These are phyloP conservation scores for Rubroshorea leprosula DNA, from an alignment of 345 rosid genomes.

Conservation along the genomic window DNA sequence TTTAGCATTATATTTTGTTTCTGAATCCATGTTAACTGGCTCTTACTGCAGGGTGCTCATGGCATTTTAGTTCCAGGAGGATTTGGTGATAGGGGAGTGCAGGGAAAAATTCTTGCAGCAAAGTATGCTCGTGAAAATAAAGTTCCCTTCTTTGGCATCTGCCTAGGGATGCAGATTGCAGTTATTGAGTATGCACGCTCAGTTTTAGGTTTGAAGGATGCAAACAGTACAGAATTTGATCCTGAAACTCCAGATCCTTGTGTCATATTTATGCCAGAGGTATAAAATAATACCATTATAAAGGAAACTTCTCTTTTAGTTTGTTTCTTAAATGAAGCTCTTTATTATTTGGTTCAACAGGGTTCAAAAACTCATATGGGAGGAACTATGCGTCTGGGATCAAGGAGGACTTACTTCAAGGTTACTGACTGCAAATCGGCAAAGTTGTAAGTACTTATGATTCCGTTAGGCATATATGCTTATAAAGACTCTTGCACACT, in stretches of 20 bases:
- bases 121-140: constrained; percentile 69
- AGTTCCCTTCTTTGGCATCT: constrained; percentile 73
- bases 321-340: too few species aligned
- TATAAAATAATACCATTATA: too few species aligned
- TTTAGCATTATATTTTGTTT: not conserved
- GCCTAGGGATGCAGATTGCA: too few species aligned
- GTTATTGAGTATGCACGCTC: constrained; percentile 80
- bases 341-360: constrained; percentile 39
- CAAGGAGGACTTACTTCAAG: constrained; percentile 69
- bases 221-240: constrained; percentile 79
- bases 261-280: constrained; percentile 84
- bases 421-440: constrained; percentile 64
- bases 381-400: constrained; percentile 94
- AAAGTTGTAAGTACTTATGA: constrained; percentile 62
- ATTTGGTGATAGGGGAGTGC: constrained; percentile 86
- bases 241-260: constrained; percentile 65
- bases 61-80: constrained; percentile 86
- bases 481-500: not conserved
- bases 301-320: too few species aligned
- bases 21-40: constrained; percentile 8
- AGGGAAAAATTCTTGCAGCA: constrained; percentile 79
- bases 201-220: constrained; percentile 54
- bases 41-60: constrained; percentile 51
- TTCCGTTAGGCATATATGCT: too few species aligned
- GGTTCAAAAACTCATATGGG: constrained; percentile 97